phyloP scores from a whole-genome alignment of 1,139 yeast species.

The Sugiyamaella paludigena region DNA sequence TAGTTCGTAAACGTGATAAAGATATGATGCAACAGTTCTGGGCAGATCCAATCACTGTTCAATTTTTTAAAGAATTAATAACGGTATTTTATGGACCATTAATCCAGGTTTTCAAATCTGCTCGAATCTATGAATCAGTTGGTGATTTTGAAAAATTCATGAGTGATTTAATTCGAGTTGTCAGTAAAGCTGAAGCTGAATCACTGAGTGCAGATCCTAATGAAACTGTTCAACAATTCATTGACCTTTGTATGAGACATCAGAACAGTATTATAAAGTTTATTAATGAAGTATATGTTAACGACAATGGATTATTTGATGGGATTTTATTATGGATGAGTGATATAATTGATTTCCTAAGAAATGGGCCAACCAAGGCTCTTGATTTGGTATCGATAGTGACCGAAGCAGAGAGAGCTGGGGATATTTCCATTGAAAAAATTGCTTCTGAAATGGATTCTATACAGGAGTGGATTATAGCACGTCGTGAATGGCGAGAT shows the following conservation, averaged over 20 bases:
- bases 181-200: constrained; percentile 49
- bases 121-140: constrained; percentile 73
- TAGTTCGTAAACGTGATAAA: constrained; percentile 71
- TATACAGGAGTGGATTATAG: constrained; percentile 46
- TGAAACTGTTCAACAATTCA: constrained; percentile 62
- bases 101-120: constrained; percentile 69
- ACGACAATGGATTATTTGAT: constrained; percentile 74
- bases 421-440: constrained; percentile 43
- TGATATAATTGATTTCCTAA: constrained; percentile 57
- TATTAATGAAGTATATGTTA: constrained; percentile 68
- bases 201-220: constrained; percentile 48
- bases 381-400: constrained; percentile 38
- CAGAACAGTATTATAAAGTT: constrained; percentile 69
- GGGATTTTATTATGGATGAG: constrained; percentile 72
- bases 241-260: constrained; percentile 64
- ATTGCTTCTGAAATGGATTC: constrained; percentile 46
- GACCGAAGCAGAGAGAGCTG: constrained; percentile 36
- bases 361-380: constrained; percentile 44
- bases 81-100: constrained; percentile 83
- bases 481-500: constrained; percentile 43
- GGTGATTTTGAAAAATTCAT: constrained; percentile 69
- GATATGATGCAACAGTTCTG: constrained; percentile 70
- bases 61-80: constrained; percentile 65
- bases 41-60: constrained; percentile 78
- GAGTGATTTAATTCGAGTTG: constrained; percentile 61